These are phyloP conservation scores for Taphrina communis DNA, from an alignment of 1,139 yeast species.

Conservation along the genomic window DNA sequence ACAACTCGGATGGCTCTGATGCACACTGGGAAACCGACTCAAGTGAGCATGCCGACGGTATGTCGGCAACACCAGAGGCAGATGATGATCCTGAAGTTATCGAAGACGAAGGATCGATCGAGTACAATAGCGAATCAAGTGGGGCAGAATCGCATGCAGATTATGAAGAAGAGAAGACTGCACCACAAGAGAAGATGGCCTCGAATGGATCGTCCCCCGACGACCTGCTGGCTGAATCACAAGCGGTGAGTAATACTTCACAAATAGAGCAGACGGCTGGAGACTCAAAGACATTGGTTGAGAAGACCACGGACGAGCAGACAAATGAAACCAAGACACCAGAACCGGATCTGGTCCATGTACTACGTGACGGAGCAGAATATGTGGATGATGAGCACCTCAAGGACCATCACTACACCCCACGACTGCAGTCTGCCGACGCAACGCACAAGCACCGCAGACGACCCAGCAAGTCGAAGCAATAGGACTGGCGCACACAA, in stretches of 20 bases:
- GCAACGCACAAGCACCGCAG: constrained; percentile 13
- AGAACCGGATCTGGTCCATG: constrained; percentile 19
- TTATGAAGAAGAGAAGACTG: too few species aligned
- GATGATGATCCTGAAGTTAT: constrained; percentile 5
- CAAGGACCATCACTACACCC: constrained; percentile 8
- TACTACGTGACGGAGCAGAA: constrained; percentile 28
- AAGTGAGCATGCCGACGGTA: not conserved
- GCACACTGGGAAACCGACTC: constrained; percentile 8
- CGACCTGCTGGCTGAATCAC: too few species aligned
- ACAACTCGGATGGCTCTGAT: not conserved
- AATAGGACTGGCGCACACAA: too few species aligned
- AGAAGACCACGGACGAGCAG: not conserved
- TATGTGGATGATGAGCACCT: constrained; percentile 24
- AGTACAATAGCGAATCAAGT: not conserved
- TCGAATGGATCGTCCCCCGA: not conserved
- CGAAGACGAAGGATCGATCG: constrained; percentile 9
- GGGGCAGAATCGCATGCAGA: too few species aligned
- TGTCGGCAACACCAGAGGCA: not conserved
- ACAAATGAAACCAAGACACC: not conserved
- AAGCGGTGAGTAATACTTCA: too few species aligned
- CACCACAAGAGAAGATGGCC: too few species aligned
- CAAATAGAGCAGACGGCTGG: too few species aligned
- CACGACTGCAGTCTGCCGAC: constrained; percentile 6
- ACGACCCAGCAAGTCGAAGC: not conserved
- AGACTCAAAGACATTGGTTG: too few species aligned